These are phyloP conservation scores for Zarea fungicola DNA, from an alignment of 2,329 filamentous ascomycete genomes.

Conservation along the genomic window DNA sequence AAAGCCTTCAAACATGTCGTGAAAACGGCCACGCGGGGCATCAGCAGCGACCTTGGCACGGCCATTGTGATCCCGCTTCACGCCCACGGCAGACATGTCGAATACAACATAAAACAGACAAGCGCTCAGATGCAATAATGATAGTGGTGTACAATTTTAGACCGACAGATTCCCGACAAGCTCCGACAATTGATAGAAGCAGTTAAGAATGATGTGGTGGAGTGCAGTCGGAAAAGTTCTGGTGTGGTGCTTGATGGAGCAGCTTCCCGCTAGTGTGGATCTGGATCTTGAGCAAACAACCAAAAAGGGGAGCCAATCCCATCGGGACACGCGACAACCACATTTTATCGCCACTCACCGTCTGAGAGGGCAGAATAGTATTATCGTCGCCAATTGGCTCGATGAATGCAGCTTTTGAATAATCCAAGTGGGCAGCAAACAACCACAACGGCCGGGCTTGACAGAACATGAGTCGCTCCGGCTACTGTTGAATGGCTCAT, in stretches of 20 bases:
- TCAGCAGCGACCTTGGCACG: constrained; percentile 34
- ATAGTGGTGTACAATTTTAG: not conserved
- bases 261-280: constrained; percentile 1
- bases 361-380: too few species aligned
- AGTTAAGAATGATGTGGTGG: not conserved
- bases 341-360: too few species aligned
- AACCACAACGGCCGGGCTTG: too few species aligned
- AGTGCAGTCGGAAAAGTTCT: constrained; percentile 7
- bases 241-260: not conserved
- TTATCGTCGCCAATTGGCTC: too few species aligned
- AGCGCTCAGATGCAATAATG: not conserved
- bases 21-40: constrained; percentile 41
- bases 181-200: not conserved
- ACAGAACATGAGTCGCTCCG: too few species aligned
- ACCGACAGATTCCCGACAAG: not conserved
- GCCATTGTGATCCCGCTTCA: constrained; percentile 52
- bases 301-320: constrained; percentile 4
- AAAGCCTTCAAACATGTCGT: constrained; percentile 79
- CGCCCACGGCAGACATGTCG: constrained; percentile 33
- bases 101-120: not conserved
- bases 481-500: constrained; percentile 6
- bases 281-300: constrained; percentile 2
- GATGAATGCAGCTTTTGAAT: too few species aligned
- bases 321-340: not conserved
- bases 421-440: too few species aligned